Percentiles rank a stretch among this genome's conserved stretches.
These are phyloP conservation scores for Trypanosoma theileri DNA, from an alignment of 208 protist species.

Conservation along the genomic window DNA sequence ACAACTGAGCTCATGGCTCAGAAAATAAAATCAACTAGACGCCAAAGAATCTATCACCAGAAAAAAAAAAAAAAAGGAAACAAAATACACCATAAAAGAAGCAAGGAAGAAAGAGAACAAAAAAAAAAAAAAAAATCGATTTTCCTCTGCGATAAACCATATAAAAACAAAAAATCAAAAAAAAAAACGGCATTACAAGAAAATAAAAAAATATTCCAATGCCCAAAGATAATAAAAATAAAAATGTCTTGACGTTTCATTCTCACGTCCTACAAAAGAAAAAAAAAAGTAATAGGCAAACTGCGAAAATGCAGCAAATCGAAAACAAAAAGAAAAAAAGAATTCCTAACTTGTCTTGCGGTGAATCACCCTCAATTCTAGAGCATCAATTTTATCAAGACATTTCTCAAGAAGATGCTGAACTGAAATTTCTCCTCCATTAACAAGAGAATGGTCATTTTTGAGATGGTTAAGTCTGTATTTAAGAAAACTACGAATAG, in stretches of 20 bases:
- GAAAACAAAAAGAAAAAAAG: constrained; percentile 13
- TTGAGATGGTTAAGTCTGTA: constrained; percentile 14
- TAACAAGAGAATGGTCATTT: background rate
- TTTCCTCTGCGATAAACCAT: background rate
- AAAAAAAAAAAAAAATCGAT: background rate
- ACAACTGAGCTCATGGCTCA: constrained; percentile 4
- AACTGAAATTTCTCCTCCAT: background rate
- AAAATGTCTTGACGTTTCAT: no score
- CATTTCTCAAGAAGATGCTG: constrained; percentile 14
- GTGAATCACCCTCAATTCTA: constrained; percentile 14
- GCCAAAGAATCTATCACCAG: background rate
- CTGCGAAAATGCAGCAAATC: background rate
- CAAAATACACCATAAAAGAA: background rate
- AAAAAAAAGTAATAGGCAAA: background rate
- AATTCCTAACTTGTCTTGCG: background rate
- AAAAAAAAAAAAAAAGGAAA: background rate
- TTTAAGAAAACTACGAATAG: constrained; percentile 45
- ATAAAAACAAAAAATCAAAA: background rate
- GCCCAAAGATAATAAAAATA: no score
- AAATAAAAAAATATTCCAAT: background rate
- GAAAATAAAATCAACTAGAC: background rate
- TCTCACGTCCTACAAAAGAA: background rate
- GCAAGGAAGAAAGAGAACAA: background rate
- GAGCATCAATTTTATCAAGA: constrained; percentile 14
- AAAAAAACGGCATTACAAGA: background rate